A percentile compares a stretch with the other conserved stretches of the same genome.
These are phyloP conservation scores for Tanozyma kutaoensis DNA, from an alignment of 805 yeast genomes.

Conservation along the genomic window DNA sequence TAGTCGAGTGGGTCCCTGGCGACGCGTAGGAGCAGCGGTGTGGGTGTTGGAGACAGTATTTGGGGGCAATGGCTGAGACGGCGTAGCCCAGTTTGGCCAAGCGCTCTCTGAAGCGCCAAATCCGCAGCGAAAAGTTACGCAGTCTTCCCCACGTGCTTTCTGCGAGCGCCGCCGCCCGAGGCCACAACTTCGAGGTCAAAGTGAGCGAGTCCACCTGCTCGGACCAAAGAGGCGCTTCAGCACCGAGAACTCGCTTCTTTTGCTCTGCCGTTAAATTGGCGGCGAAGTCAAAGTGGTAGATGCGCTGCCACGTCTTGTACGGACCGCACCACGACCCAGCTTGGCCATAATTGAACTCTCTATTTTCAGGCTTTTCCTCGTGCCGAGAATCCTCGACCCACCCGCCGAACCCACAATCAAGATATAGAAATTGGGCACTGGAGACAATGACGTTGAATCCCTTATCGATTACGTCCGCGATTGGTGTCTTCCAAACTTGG, in stretches of 20 bases:
- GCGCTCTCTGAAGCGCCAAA: constrained; percentile 25
- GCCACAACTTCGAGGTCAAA: constrained; percentile 21
- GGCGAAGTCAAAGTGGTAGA: constrained; percentile 21
- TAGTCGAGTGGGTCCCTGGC: constrained; percentile 52
- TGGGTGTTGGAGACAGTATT: constrained; percentile 20
- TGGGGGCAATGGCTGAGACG: constrained; percentile 23
- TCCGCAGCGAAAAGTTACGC: constrained; percentile 16
- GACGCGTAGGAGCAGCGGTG: too few species aligned
- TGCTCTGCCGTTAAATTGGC: constrained; percentile 16
- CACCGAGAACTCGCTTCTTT: constrained; percentile 19
- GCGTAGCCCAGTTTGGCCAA: constrained; percentile 19
- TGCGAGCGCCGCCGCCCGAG: constrained; percentile 27
- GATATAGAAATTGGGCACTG: constrained; percentile 15
- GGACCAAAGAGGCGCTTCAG: constrained; percentile 25
- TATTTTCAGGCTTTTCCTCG: constrained; percentile 9
- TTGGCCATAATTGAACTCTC: constrained; percentile 13
- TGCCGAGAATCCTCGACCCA: constrained; percentile 22
- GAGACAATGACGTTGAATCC: constrained; percentile 29
- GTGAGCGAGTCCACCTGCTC: constrained; percentile 22
- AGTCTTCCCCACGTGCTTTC: constrained; percentile 27
- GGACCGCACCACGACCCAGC: constrained; percentile 31
- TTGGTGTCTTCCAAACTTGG: constrained; percentile 19
- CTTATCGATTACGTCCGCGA: constrained; percentile 9
- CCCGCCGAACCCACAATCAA: constrained; percentile 29
- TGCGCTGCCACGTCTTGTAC: constrained; percentile 30